phyloP scores from a whole-genome alignment of 176 grass and related monocot genomes.

The Musa acuminata region DNA sequence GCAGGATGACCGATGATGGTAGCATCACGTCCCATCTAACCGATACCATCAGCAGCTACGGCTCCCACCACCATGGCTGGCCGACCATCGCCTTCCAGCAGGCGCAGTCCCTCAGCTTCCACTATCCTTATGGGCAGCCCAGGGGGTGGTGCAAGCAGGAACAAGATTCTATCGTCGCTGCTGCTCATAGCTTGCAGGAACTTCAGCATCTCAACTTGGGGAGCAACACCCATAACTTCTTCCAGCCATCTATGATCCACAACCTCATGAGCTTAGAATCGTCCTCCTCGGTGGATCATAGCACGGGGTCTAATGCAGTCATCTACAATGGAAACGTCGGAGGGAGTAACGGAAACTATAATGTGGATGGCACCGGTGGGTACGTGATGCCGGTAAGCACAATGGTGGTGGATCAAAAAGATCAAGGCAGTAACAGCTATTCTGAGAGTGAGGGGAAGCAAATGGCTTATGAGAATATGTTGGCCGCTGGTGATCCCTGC shows the following conservation, averaged over 20 bases:
- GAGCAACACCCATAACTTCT: constrained; percentile 42
- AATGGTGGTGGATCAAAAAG: constrained; percentile 36
- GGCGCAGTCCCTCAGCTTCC: constrained; percentile 20
- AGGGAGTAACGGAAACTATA: neutral
- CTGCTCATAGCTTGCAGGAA: constrained; percentile 32
- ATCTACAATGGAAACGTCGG: constrained; percentile 14
- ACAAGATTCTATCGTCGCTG: constrained; percentile 30
- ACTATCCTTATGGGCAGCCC: constrained; percentile 21
- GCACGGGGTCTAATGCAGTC: too few species aligned
- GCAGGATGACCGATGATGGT: constrained; percentile 9
- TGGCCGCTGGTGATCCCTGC: constrained; percentile 17
- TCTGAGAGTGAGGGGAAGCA: constrained; percentile 9
- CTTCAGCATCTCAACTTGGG: constrained; percentile 32
- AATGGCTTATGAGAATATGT: constrained; percentile 9
- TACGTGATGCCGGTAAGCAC: constrained; percentile 38
- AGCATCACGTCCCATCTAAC: constrained; percentile 23
- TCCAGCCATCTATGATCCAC: constrained; percentile 30
- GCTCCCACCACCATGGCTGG: constrained; percentile 27
- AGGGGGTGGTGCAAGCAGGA: constrained; percentile 62
- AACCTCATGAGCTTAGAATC: constrained; percentile 22
- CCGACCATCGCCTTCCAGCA: constrained; percentile 22
- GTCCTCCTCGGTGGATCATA: neutral
- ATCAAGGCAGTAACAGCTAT: constrained; percentile 13
- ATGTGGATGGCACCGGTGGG: neutral
- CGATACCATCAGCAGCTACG: constrained; percentile 11